Conservation (phyloP, 176 grass and related monocot species). For the Luzula sylvatica region DNA sequence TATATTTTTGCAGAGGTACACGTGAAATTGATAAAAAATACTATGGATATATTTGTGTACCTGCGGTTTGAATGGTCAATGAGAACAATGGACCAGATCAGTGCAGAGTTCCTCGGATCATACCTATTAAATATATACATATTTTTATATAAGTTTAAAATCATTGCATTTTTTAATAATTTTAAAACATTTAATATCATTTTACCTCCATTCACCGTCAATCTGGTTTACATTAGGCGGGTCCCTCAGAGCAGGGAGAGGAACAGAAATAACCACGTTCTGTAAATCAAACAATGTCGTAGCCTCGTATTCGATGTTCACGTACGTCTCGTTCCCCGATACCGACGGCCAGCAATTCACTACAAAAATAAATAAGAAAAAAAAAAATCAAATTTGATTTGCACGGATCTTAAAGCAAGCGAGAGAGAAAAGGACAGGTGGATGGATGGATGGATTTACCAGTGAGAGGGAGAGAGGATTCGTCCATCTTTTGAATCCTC, state of each 20-base stretch:
- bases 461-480: slow-evolving; percentile 62
- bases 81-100: slow-evolving; percentile 83
- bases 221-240: slow-evolving; percentile 62
- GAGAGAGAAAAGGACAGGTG: slow-evolving; percentile 24
- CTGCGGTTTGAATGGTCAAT: slow-evolving; percentile 75
- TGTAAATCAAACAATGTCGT: slow-evolving; percentile 74
- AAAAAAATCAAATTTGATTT: no score
- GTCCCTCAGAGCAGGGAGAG: slow-evolving; percentile 63
- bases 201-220: slow-evolving; percentile 95
- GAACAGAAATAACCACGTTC: slow-evolving; percentile 71
- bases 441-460: slow-evolving; percentile 53
- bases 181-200: slow-evolving; percentile 11
- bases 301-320: slow-evolving; percentile 86
- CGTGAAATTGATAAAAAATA: no score
- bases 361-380: slow-evolving; percentile 23
- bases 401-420: background rate
- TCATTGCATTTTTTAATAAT: slow-evolving; percentile 11
- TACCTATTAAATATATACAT: slow-evolving; percentile 32
- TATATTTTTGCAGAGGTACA: no score
- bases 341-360: slow-evolving; percentile 82
- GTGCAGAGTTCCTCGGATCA: slow-evolving; percentile 56
- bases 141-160: no score
- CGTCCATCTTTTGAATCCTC: slow-evolving; percentile 68
- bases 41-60: slow-evolving; percentile 13
- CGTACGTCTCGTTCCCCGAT: slow-evolving; percentile 49